A percentile compares a stretch with the other conserved stretches of the same genome.
These are phyloP conservation scores for Penicillium arizonense DNA, from an alignment of 495 filamentous ascomycete genomes.

Conservation along the genomic window DNA sequence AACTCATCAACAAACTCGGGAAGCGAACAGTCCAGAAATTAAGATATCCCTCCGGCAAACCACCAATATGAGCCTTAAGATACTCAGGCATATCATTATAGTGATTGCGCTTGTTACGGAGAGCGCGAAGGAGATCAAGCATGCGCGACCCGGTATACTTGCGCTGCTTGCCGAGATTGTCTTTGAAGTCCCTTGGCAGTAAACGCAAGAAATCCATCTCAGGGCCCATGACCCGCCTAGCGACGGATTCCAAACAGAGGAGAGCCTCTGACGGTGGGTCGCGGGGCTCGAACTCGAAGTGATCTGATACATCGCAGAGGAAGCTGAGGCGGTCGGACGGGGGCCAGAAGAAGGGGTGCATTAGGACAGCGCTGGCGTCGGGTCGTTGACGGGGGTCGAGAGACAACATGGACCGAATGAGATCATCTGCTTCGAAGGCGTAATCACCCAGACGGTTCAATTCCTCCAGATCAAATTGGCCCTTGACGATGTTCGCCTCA, in stretches of 20 bases:
- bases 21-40: constrained; percentile 82
- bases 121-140: constrained; percentile 81
- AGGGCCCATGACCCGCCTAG: constrained; percentile 51
- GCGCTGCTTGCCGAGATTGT: constrained; percentile 86
- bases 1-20: constrained; percentile 77
- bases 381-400: constrained; percentile 69
- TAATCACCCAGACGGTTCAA: constrained; percentile 75
- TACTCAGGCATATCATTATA: constrained; percentile 85
- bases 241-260: constrained; percentile 58
- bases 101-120: constrained; percentile 95
- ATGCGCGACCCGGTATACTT: constrained; percentile 85
- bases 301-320: constrained; percentile 89
- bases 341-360: constrained; percentile 96
- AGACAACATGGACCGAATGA: constrained; percentile 80
- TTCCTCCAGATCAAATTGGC: constrained; percentile 67
- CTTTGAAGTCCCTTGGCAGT: constrained; percentile 77
- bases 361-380: constrained; percentile 71
- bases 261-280: constrained; percentile 73
- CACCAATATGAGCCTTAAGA: constrained; percentile 74
- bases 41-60: constrained; percentile 80
- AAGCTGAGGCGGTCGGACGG: constrained; percentile 84
- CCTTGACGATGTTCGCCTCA: constrained; percentile 93
- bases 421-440: constrained; percentile 79
- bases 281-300: constrained; percentile 86
- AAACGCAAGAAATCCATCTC: constrained; percentile 71